Percentiles rank a stretch among this genome's conserved stretches.
Conservation (phyloP, 2,329 filamentous ascomycete species). For the Colletotrichum chlorophyti region DNA sequence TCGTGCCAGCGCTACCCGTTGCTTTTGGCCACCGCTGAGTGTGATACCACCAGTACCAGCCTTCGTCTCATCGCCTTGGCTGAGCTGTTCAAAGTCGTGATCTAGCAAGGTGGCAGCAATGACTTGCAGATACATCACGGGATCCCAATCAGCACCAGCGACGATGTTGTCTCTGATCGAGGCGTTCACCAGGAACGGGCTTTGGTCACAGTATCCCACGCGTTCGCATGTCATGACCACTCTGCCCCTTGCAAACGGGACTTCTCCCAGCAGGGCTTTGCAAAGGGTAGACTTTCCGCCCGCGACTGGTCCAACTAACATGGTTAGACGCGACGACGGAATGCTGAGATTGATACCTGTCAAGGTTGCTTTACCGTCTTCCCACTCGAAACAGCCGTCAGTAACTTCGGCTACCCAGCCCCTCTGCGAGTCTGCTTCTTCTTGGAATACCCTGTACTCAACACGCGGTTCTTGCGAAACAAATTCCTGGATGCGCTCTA, state of each 20-base stretch:
- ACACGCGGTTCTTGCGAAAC: constrained; percentile 38
- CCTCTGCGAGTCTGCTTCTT: not conserved
- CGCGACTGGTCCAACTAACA: constrained; percentile 47
- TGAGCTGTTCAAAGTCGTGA: constrained; percentile 39
- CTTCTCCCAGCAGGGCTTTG: constrained; percentile 43
- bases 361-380: constrained; percentile 34
- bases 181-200: constrained; percentile 40
- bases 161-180: constrained; percentile 47
- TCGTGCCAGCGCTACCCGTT: constrained; percentile 36
- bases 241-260: constrained; percentile 28
- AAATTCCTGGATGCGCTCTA: constrained; percentile 44
- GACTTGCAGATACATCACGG: constrained; percentile 41
- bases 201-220: constrained; percentile 42
- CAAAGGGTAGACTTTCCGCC: constrained; percentile 48
- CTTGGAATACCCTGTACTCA: constrained; percentile 22
- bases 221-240: constrained; percentile 25
- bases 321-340: constrained; percentile 38
- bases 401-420: not conserved
- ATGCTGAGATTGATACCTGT: constrained; percentile 40
- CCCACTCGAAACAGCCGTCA: constrained; percentile 41
- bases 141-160: constrained; percentile 39
- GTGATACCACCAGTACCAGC: constrained; percentile 50
- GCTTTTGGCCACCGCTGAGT: constrained; percentile 48
- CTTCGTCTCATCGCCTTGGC: constrained; percentile 43
- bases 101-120: constrained; percentile 41